Evolutionary conservation across 148 eudicot species (phyloP).

Genomic region (Cornus kousa): DNA sequence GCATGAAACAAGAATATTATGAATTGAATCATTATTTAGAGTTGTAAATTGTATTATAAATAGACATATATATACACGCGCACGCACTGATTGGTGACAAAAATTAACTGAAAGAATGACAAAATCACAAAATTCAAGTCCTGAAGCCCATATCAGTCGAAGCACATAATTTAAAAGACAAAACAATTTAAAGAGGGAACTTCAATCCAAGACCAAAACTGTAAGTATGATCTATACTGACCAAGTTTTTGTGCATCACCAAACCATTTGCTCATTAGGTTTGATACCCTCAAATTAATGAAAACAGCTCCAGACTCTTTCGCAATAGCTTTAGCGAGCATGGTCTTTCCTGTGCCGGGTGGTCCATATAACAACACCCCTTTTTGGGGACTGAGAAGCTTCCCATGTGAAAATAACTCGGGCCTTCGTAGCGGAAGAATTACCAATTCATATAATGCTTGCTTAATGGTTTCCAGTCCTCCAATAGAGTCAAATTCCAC

Average conservation of each 20-base stretch:
- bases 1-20: too few species aligned
- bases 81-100: not conserved
- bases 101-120: not conserved
- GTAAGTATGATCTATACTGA: constrained; percentile 12
- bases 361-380: constrained; percentile 75
- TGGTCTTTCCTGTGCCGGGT: constrained; percentile 84
- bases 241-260: not conserved
- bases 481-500: constrained; percentile 68
- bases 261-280: not conserved
- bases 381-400: not conserved
- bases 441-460: not conserved
- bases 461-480: constrained; percentile 24
- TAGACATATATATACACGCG: not conserved
- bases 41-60: too few species aligned
- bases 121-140: not conserved
- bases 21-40: too few species aligned
- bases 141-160: not conserved
- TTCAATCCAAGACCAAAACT: not conserved
- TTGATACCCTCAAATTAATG: not conserved
- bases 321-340: constrained; percentile 89
- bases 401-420: not conserved
- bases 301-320: constrained; percentile 86
- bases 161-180: not conserved
- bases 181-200: not conserved
- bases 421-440: not conserved